Percentiles rank a stretch among this genome's conserved stretches.
Conservation (phyloP, 306 rosid genomes). For the Malus fusca region DNA sequence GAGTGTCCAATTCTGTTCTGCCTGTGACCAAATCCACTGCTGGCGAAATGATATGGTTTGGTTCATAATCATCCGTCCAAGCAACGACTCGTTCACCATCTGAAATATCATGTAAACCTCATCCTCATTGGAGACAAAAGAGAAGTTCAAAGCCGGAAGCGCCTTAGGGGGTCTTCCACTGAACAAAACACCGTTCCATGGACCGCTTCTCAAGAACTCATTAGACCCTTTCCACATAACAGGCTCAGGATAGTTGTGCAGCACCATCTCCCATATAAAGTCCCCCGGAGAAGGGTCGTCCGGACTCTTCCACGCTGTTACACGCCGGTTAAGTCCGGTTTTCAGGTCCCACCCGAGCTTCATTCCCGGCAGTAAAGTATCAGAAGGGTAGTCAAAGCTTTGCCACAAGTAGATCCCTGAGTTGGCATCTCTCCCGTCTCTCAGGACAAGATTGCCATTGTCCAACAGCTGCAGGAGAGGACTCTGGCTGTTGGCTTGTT, state of each 20-base stretch:
- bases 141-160: background rate
- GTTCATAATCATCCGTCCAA: conserved; percentile 22
- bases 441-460: conserved; percentile 45
- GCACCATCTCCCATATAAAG: conserved; percentile 4
- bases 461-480: conserved; percentile 30
- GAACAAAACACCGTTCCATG: conserved; percentile 33
- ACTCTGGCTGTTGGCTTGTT: conserved; percentile 1
- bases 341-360: conserved; percentile 44
- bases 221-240: conserved; percentile 15
- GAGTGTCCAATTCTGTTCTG: conserved; percentile 16
- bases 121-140: conserved; percentile 13
- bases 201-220: conserved; percentile 27
- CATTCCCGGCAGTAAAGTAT: conserved; percentile 35
- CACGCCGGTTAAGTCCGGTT: conserved; percentile 17
- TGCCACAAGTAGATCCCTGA: conserved; percentile 30
- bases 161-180: conserved; percentile 15
- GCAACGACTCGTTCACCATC: background rate
- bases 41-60: conserved; percentile 2
- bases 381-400: conserved; percentile 38
- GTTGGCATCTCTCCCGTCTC: conserved; percentile 4
- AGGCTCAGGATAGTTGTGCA: conserved; percentile 21
- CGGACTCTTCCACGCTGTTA: conserved; percentile 40
- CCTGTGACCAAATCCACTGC: conserved; percentile 13
- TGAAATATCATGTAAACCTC: conserved; percentile 17
- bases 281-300: conserved; percentile 47